Base-by-base conservation (phyloP, 331 rosid genomes). In the Pyrus hybrid region DNA sequence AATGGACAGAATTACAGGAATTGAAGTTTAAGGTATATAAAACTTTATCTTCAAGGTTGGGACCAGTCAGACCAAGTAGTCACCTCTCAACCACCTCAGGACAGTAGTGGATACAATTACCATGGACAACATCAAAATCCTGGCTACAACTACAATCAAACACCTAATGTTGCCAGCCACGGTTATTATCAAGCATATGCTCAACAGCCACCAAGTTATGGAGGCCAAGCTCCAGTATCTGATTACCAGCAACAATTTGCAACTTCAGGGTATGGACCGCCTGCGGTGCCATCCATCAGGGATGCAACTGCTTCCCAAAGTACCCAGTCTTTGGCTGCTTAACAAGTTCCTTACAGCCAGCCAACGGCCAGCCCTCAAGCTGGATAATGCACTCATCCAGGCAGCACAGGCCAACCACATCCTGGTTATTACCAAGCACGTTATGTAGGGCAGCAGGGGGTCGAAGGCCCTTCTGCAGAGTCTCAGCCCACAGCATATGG, bases 1-100 rank as follows among this genome's bases (percentile, higher is more conserved):
- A 47, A 81, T 88, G 80, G 97, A 93, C 81, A 86, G 85, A 93
- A 80, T 81, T 78, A 66, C 75, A 87, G 65, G 90, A 89, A 74
- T 84, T 92, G 79, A 92, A 83, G 88, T 83, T 78, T 68, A 92
- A 92, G 97, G 98, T 91, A 83, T 37, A 21, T 53, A 66, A 25
- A 56, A 1, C 2, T 63, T 30, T 16, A 29, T 3, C 5, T 29
- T 29, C 30, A 29, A 23, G 81, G 81, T 74, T 80, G 89, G 89
- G 85, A 86, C 80, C 87, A 71, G 2, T 41, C 83, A 25, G 80
- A 68, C 73, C 89, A 85, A 76, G 74, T 79, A 14, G 70, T 77
- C 63, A 6, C 54, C 8, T n/a, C 81, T 37, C 86, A 80, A 47
- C 85, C 78, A 33, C 76, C 86, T n/a, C 82, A 85, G 60, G 84